phyloP scores from a whole-genome alignment of 2,329 filamentous ascomycete species.

The Zymoseptoria ardabiliae region DNA sequence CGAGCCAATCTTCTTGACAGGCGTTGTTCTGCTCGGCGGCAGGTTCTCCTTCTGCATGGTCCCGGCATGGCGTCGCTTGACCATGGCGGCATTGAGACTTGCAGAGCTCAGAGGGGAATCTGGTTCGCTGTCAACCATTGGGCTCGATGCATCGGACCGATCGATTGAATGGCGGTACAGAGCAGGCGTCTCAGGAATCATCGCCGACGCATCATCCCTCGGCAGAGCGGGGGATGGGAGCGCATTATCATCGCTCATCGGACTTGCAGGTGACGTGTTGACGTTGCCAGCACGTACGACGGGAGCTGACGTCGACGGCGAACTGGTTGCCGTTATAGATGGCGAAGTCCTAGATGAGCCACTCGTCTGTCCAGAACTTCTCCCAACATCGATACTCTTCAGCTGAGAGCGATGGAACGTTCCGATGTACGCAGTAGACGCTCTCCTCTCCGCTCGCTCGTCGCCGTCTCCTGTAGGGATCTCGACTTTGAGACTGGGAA shows the following conservation, averaged over 20 bases:
- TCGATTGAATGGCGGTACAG: neutral
- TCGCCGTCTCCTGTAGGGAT: neutral
- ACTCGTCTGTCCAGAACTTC: slow-evolving; percentile 12
- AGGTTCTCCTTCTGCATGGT: slow-evolving; percentile 3
- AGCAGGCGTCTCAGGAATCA: neutral
- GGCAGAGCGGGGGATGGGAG: neutral
- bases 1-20: neutral
- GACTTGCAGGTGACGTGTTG: neutral
- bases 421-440: slow-evolving; percentile 30
- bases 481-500: neutral
- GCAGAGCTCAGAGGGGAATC: slow-evolving; percentile 17
- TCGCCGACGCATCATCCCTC: neutral
- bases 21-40: neutral
- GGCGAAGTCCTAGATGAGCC: slow-evolving; percentile 10
- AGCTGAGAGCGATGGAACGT: slow-evolving; percentile 26
- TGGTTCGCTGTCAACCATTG: neutral
- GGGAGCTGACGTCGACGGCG: neutral
- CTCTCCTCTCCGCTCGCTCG: slow-evolving; percentile 21
- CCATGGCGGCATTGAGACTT: slow-evolving; percentile 38
- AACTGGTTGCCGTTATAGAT: slow-evolving; percentile 2
- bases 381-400: slow-evolving; percentile 25
- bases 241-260: neutral
- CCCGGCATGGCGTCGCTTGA: slow-evolving; percentile 30
- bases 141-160: neutral
- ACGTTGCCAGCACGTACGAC: neutral